Base-by-base conservation (phyloP, 345 rosid species). In the Sonneratia caseolaris region DNA sequence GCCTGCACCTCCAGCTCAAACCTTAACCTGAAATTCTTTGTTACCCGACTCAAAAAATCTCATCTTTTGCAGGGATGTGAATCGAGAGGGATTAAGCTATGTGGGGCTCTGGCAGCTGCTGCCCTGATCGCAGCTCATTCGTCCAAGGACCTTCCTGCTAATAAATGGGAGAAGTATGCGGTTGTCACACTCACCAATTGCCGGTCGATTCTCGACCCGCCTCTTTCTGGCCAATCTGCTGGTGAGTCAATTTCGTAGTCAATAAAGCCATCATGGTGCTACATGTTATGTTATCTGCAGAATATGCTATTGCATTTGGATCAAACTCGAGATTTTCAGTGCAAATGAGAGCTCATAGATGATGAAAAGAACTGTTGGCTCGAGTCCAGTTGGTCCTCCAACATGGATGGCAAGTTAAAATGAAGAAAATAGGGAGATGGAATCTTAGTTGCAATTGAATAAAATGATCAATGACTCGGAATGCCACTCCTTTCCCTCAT, bases 171-270 rank as follows among this genome's bases (percentile, higher is more conserved):
- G 77, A 83, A 83, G 78, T 83, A 83, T 74, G 82, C 75, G 19
- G 78, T 83, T 16, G 79, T 81, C 59, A 78, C 82, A 22, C 91
- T 91, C 37, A 55, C 75, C 0, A 87, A 91, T 32, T 89, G 97
- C 71, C 92, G 97, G 40, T 70, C 91, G 3, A 62, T 81, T 72
- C 92, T 91, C 37, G 83, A 91, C 14, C 92, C 95, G 18, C 78
- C 81, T 74, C 91, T 89, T 75, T 73, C 78, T 43, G 43, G 57
- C 13, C 69, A 84, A 70, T 84, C 86, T 71, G 81, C 84, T 3
- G 97, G 97, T 89, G 78, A 73, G 72, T 15, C 37, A 10, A 21
- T 1, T 3, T 6, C 10, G 3, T 62, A 35, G 59, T 53, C 22
- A 19, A 4, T 53, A 10, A 3, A 5, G 3, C 51, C 15, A 47